phyloP scores from a whole-genome alignment of 1,284 basidiomycete genomes.

The Mixia osmundae region DNA sequence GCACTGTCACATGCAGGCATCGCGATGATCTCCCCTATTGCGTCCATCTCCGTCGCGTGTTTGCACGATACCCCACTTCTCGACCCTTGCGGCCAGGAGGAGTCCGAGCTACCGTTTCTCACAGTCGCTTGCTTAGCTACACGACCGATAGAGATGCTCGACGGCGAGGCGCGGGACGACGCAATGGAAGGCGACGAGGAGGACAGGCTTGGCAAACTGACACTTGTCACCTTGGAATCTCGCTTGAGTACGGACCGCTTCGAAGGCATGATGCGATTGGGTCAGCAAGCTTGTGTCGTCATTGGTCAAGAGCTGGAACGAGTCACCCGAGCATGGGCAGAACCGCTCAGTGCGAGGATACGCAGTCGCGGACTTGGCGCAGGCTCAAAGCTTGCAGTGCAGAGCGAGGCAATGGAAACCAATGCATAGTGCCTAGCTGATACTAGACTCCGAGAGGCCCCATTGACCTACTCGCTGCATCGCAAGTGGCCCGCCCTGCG shows the following conservation, averaged over 20 bases:
- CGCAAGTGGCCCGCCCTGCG: conserved; percentile 45
- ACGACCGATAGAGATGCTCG: too few species aligned
- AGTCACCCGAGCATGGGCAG: conserved; percentile 5
- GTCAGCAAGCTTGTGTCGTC: conserved; percentile 8
- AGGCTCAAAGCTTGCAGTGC: not conserved
- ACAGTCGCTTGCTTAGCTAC: conserved; percentile 74
- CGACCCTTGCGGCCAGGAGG: conserved; percentile 69
- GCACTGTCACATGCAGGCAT: conserved; percentile 78
- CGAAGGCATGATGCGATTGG: conserved; percentile 39
- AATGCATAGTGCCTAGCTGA: not conserved
- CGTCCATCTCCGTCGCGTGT: conserved; percentile 57
- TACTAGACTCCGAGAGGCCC: conserved; percentile 24
- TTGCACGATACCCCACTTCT: conserved; percentile 19
- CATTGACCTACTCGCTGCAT: conserved; percentile 76
- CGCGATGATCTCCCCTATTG: conserved; percentile 70
- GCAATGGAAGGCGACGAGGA: conserved; percentile 1
- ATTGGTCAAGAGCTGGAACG: conserved; percentile 8
- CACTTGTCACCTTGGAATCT: conserved; percentile 78
- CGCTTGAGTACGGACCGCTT: conserved; percentile 80
- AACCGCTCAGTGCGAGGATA: conserved; percentile 3
- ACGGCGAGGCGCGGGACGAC: conserved; percentile 16
- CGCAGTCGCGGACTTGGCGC: not conserved
- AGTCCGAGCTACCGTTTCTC: conserved; percentile 64
- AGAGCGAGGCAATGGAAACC: not conserved
- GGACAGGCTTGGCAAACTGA: conserved; percentile 44